These are phyloP conservation scores for Fusarium vanettenii DNA, from an alignment of 2,329 filamentous ascomycete genomes.

Conservation along the genomic window DNA sequence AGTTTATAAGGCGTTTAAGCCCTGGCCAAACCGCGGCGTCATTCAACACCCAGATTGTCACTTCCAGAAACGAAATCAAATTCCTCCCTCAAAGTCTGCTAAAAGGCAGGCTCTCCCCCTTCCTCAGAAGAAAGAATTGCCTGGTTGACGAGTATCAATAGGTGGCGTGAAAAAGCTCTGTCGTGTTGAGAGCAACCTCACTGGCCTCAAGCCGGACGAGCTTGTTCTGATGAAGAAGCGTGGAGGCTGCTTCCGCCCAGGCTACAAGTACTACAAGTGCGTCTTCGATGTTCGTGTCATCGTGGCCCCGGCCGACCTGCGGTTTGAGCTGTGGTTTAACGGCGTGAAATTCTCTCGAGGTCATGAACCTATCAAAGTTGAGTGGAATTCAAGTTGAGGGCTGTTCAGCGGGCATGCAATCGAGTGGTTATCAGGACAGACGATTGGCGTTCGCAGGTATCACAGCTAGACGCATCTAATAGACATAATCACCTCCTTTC, in stretches of 20 bases:
- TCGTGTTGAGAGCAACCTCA: neutral
- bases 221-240: neutral
- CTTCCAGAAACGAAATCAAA: neutral
- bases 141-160: neutral
- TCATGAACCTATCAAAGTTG: neutral
- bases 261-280: neutral
- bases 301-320: neutral
- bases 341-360: neutral
- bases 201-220: neutral
- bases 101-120: neutral
- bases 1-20: neutral
- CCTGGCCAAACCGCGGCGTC: neutral
- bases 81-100: neutral
- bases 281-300: neutral
- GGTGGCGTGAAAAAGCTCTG: neutral
- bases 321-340: neutral
- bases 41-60: neutral
- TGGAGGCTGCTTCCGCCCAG: neutral
- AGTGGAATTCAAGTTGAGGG: neutral
- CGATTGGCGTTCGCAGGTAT: accelerated
- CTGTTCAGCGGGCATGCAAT: neutral
- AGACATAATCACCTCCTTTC: neutral
- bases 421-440: accelerated
- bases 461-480: neutral
- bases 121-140: neutral